Conservation (phyloP, 371 early-diverging fungal genomes). For the Rhizopus delemar region DNA sequence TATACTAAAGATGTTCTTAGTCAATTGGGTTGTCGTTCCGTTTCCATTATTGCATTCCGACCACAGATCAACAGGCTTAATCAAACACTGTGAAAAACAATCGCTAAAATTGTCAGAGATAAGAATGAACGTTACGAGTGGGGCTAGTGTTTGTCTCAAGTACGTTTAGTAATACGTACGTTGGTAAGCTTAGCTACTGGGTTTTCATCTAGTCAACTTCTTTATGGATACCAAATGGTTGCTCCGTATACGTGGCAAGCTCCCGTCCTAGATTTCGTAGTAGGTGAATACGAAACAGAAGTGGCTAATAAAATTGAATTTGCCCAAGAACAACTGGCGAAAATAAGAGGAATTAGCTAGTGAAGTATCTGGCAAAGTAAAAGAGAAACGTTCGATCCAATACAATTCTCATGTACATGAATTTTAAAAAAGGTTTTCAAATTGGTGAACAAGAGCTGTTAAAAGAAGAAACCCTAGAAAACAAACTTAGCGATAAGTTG, state of each 20-base stretch:
- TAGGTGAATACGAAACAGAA: slow-evolving; percentile 15
- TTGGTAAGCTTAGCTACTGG: slow-evolving; percentile 14
- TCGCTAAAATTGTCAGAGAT: slow-evolving; percentile 22
- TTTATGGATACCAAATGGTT: slow-evolving; percentile 25
- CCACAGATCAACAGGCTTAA: slow-evolving; percentile 39
- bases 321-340: neutral
- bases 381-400: neutral
- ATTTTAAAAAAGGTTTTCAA: neutral
- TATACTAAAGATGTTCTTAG: slow-evolving; percentile 5
- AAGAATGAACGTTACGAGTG: slow-evolving; percentile 1
- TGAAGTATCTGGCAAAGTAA: neutral
- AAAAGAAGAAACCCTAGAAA: neutral
- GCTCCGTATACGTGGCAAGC: slow-evolving; percentile 26
- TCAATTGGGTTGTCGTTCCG: slow-evolving; percentile 14
- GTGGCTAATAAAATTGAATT: slow-evolving; percentile 4
- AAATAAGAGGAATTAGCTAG: neutral
- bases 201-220: slow-evolving; percentile 13
- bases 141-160: slow-evolving; percentile 16
- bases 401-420: too few species aligned
- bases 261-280: slow-evolving; percentile 16
- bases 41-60: slow-evolving; percentile 24
- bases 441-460: slow-evolving; percentile 21
- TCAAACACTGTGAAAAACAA: slow-evolving; percentile 9
- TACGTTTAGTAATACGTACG: slow-evolving; percentile 18
- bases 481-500: slow-evolving; percentile 15